Evolutionary conservation across 208 protist genomes (phyloP), one percentile per base, ranked within the genome.

Genomic region (Trypanosoma boissoni): DNA sequence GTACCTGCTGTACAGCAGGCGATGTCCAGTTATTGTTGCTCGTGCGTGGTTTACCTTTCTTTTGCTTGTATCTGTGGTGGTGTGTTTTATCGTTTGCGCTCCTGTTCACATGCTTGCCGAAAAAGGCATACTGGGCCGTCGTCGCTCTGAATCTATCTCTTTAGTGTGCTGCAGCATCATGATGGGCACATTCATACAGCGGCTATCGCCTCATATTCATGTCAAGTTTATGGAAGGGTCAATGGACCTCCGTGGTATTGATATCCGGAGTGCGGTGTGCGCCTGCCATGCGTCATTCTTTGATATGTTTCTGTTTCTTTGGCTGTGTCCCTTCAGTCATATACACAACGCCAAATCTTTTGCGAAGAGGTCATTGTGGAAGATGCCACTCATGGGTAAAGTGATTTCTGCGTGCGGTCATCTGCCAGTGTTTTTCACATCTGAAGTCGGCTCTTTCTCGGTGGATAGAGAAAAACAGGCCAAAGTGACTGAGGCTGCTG

Each of bases 231-330:
- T 91, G 76, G 68, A 76, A 23, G 79, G 74, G 3, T 89, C 81
- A 2, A 64, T 94, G 36, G 62, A 64, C 28, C 78, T 58, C 52
- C 67, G 64, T 9, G 59, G 67, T 34, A 83, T 94, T 41, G 72
- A 56, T n/a, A 31, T 49, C 52, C 68, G 75, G 36, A 76, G 88
- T 58, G 72, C 76, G 41, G 48, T 93, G 2, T 86, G 85, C 50
- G 55, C 92, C 24, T 86, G 78, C 55, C 90, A 96, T 79, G 80
- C 86, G 8, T 91, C 80, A 44, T 93, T 92, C 78, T 93, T 92
- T 32, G 90, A 96, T 71, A 84, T 76, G 0, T 29, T 94, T 18
- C 61, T 93, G 9, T 89, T 79, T 58, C 57, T 89, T 12, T 80
- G 72, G 73, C 59, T 73, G 5, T 74, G 72, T 24, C 78, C 86